A percentile compares a stretch with the other conserved stretches of the same genome.
phyloP scores from a whole-genome alignment of 441 rosid genomes.

The Populus hybrid region DNA sequence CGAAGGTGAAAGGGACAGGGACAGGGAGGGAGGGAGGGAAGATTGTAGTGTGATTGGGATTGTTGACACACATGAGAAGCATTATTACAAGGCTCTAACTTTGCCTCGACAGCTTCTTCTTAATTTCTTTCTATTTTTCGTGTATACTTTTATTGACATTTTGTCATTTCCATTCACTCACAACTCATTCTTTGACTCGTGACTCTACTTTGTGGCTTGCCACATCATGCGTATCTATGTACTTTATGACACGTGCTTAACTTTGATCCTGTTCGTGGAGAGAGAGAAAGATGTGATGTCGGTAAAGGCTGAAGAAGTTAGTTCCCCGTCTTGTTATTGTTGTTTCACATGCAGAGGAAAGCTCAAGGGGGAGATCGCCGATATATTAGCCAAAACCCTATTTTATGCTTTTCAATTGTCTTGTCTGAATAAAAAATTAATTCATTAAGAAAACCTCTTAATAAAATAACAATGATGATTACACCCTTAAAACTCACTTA shows the following conservation, averaged over 20 bases:
- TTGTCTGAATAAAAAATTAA: too few species aligned
- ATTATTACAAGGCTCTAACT: background rate
- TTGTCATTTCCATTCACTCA: background rate
- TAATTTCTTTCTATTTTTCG: too few species aligned
- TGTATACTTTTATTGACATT: background rate
- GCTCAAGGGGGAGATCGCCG: background rate
- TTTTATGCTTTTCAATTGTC: background rate
- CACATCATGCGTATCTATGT: background rate
- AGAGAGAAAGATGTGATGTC: background rate
- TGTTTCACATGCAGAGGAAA: background rate
- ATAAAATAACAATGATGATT: too few species aligned
- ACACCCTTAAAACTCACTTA: too few species aligned
- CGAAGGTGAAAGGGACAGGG: background rate
- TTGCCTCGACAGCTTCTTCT: background rate
- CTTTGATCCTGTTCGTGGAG: background rate
- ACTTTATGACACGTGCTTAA: background rate
- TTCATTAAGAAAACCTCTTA: too few species aligned
- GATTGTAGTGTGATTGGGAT: background rate
- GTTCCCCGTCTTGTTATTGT: background rate
- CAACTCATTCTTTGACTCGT: background rate
- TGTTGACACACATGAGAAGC: background rate
- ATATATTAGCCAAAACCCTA: too few species aligned
- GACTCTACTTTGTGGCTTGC: background rate
- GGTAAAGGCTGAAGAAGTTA: background rate
- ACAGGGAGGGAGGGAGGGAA: background rate